Base-by-base conservation (phyloP, 805 yeast species). In the Metschnikowia noctiluminum region DNA sequence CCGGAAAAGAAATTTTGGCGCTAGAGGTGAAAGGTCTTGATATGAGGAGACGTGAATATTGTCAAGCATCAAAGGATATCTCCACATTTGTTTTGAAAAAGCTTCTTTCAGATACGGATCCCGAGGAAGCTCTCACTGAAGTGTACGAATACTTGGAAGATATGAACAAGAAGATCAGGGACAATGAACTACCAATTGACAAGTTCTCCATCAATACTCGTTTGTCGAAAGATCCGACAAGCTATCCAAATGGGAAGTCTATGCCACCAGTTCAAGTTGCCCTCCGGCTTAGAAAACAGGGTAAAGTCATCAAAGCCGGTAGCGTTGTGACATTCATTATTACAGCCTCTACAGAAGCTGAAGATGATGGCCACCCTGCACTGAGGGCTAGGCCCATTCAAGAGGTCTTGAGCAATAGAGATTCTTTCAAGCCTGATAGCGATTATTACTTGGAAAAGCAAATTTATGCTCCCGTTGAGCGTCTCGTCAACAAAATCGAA, bases 21-120 rank as follows among this genome's bases (percentile, higher is more conserved):
- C 73, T 92, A 53, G 97, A 94, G 66, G 96, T 92, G 39, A 94
- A 94, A 65, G 99, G 99, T 61, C 78, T 94, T 43, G 99, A 94
- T 73, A 85, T 94, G 96, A 84, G 81, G 62, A 90, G 99, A 67
- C 89, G 99, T 75, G 99, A 94, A 68, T 94, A 80, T 65, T 89
- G 97, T 71, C 96, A 90, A 43, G 70, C 94, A 43, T 89, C 98
- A 0, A 94, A 91, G 64, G 96, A 92, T 46, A 80, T 87, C 6
- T 89, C 97, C 1, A 80, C 82, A 7, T 83, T 76, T 64, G 87
- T 89, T 6, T 75, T 94, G 58, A 74, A 85, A 56, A 81, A 85
- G 54, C 71, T 92, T 39, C 73, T 92, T 16, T 78, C 87, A 8
- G 89, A 85, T 53, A 69, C 71, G 28, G 96, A 89, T 54, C 82